These are phyloP conservation scores for Didymella pomorum DNA, from an alignment of 2,329 filamentous ascomycete species.

Conservation along the genomic window DNA sequence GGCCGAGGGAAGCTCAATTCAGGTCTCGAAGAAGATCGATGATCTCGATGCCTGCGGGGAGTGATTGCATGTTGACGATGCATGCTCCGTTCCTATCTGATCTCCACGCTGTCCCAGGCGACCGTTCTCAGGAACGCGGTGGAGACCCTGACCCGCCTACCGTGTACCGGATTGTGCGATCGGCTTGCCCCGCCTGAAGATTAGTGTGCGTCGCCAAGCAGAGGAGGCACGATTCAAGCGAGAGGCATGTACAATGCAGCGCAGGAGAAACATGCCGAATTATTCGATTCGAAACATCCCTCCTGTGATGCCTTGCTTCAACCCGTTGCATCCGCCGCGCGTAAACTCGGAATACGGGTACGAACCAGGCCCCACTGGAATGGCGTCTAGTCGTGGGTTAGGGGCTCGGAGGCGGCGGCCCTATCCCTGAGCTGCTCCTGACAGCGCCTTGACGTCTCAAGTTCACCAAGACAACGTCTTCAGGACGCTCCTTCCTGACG, in stretches of 20 bases:
- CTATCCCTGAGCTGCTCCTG: constrained; percentile 19
- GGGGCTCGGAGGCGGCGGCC: constrained; percentile 12
- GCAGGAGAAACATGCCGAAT: constrained; percentile 1
- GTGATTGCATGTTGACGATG: neutral
- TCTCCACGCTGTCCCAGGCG: neutral
- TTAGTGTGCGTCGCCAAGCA: constrained; percentile 15
- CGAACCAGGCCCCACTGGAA: constrained; percentile 19
- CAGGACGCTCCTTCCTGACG: constrained; percentile 3
- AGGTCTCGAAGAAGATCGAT: neutral
- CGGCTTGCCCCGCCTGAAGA: neutral
- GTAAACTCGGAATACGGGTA: constrained; percentile 6
- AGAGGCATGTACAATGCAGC: neutral
- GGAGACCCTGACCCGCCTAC: neutral
- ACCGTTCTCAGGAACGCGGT: neutral
- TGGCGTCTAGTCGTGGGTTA: constrained; percentile 14
- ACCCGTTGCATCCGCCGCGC: constrained; percentile 7
- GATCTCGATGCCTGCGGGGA: neutral
- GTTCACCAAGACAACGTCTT: neutral
- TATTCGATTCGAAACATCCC: neutral
- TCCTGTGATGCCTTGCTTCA: constrained; percentile 6
- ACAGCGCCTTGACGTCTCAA: constrained; percentile 6
- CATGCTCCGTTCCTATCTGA: too few species aligned
- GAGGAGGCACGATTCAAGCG: constrained; percentile 1
- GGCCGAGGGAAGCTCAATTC: neutral
- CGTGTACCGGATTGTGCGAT: neutral